Evolutionary conservation across 192 early-diverging fungal species (phyloP).

Genomic region (Mortierella alpina): DNA sequence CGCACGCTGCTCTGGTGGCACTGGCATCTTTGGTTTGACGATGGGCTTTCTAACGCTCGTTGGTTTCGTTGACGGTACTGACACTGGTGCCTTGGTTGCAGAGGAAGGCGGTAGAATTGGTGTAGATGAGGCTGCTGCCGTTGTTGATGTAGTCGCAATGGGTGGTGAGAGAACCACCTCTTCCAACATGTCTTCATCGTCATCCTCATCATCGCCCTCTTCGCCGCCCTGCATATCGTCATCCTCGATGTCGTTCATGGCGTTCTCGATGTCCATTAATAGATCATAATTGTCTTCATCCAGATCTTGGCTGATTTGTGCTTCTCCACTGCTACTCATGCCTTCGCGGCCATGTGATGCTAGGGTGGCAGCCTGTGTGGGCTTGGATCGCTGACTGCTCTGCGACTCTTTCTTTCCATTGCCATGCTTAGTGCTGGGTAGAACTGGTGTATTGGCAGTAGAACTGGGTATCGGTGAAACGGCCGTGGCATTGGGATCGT

Average conservation of each 20-base stretch:
- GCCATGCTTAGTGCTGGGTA: conserved; percentile 3
- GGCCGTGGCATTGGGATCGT: conserved; percentile 17
- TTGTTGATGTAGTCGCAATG: background rate
- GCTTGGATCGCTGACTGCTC: background rate
- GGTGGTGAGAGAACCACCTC: conserved; percentile 21
- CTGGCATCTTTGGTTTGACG: background rate
- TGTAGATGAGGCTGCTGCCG: background rate
- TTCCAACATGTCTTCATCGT: conserved; percentile 38
- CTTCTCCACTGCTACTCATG: background rate
- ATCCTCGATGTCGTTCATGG: conserved; percentile 19
- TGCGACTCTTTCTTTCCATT: conserved; percentile 21
- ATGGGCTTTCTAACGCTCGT: background rate
- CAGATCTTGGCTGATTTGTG: background rate
- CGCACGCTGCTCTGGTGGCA: conserved; percentile 3
- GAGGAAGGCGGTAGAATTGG: conserved; percentile 9
- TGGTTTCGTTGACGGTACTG: background rate
- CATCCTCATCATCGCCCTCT: conserved; percentile 21
- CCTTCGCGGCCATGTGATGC: background rate
- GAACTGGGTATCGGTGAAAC: conserved; percentile 10
- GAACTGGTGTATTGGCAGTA: conserved; percentile 12
- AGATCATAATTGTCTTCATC: conserved; percentile 19
- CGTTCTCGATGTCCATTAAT: conserved; percentile 33
- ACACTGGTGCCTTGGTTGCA: too few relatives aligned
- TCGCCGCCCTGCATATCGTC: conserved; percentile 13
- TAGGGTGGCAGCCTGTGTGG: background rate